Evolutionary conservation across 2,329 filamentous ascomycete genomes (phyloP).

Genomic region (Fusarium avenaceum): DNA sequence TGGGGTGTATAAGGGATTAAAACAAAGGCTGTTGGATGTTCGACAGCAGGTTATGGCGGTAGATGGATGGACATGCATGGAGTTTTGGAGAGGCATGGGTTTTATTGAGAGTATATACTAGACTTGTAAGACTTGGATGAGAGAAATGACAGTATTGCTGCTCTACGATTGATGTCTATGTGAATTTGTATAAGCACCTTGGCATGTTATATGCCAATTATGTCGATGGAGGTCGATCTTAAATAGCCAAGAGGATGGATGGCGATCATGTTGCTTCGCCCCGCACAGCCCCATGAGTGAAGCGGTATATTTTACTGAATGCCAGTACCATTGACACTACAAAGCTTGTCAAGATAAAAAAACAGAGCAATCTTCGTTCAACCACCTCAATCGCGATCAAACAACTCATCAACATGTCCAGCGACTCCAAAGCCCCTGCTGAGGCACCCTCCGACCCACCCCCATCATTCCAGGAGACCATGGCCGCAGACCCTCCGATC

Average conservation of each 20-base stretch:
- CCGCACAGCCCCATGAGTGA: constrained; percentile 1
- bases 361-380: background rate
- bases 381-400: background rate
- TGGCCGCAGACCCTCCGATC: background rate
- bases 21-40: constrained; percentile 23
- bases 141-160: constrained; percentile 18
- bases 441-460: background rate
- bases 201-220: too few relatives aligned
- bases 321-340: background rate
- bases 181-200: background rate
- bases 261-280: background rate
- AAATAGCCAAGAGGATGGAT: too few relatives aligned
- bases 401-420: background rate
- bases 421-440: background rate
- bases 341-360: background rate
- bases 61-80: constrained; percentile 30
- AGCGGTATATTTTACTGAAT: background rate
- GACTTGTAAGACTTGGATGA: constrained; percentile 34
- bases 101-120: constrained; percentile 22
- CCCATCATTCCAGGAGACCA: constrained; percentile 30
- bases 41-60: constrained; percentile 7
- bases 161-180: background rate
- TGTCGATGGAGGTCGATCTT: too few relatives aligned
- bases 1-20: constrained; percentile 21
- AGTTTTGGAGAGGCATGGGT: constrained; percentile 25